phyloP scores from a whole-genome alignment of 2,329 filamentous ascomycete species.

The Fusarium nodosum region DNA sequence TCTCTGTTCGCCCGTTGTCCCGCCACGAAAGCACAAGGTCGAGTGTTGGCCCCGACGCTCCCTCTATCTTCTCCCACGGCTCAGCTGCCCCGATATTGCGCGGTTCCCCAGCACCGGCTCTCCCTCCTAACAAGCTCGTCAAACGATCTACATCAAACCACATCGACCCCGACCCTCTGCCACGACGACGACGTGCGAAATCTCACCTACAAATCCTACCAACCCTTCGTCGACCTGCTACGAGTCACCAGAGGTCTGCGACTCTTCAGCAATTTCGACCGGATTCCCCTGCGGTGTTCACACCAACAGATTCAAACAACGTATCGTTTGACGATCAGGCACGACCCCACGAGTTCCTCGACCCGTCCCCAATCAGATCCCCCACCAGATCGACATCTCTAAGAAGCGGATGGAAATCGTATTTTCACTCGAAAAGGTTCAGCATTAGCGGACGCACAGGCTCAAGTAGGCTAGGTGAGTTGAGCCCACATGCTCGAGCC shows the following conservation, averaged over 20 bases:
- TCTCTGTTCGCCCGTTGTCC: constrained; percentile 75
- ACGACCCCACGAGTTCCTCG: constrained; percentile 50
- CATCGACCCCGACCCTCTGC: constrained; percentile 58
- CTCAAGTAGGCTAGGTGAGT: constrained; percentile 48
- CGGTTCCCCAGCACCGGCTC: constrained; percentile 57
- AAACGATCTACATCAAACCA: constrained; percentile 76
- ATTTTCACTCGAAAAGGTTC: constrained; percentile 64
- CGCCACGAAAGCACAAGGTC: constrained; percentile 75
- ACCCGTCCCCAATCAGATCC: constrained; percentile 47
- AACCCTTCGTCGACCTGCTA: constrained; percentile 78
- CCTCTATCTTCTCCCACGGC: constrained; percentile 75
- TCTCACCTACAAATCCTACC: constrained; percentile 75
- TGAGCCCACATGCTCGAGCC: constrained; percentile 46
- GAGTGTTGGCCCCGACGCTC: constrained; percentile 74
- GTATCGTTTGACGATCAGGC: constrained; percentile 56
- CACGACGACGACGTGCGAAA: constrained; percentile 65
- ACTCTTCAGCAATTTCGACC: constrained; percentile 71
- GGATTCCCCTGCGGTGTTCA: constrained; percentile 48
- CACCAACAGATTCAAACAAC: constrained; percentile 47
- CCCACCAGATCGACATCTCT: constrained; percentile 32
- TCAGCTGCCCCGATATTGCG: constrained; percentile 73
- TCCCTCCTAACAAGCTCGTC: constrained; percentile 80
- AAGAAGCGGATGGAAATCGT: constrained; percentile 65
- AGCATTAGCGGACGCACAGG: constrained; percentile 42
- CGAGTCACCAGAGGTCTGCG: constrained; percentile 82